Base-by-base conservation (phyloP, 1,139 yeast genomes). In the Hansenula lynferdii region DNA sequence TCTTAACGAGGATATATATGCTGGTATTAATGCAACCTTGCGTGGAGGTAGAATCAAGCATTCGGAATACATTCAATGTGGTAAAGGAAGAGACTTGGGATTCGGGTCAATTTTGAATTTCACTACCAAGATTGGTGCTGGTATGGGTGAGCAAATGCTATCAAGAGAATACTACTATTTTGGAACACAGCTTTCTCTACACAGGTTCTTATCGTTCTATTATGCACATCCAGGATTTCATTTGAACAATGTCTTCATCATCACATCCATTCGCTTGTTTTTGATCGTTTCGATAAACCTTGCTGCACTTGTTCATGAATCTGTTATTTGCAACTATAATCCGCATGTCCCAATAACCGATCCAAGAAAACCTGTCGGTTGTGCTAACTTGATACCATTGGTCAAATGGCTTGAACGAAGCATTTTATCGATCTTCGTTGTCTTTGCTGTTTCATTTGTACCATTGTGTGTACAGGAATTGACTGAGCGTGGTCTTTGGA, bases 161-260 rank as follows among this genome's bases (percentile, higher is more conserved):
- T 80, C 86, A 28, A 72, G 87, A 65, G 87, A 80, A 61, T 80
- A 80, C 60, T 80, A 76, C 62, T 80, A 80, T 60, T 67, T 80
- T 57, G 82, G 85, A 31, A 80, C 86, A 32, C 85, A 80, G 57
- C 67, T 80, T 48, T 85, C 85, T 23, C 67, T 80, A 57, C 86
- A 80, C 58, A 71, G 85, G 62, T 79, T 80, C 69, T 70, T 80
- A 51, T 77, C 86, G n/a, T 80, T 80, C 67, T 80, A 77, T 64
- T 80, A 79, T 60, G 87, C 85, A 46, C 87, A 80, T 58, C 82
- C 84, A 39, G 87, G 87, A 60, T 80, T 80, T 75, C 86, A 80
- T 58, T 73, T 80, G 56, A 80, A 80, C 58, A 80, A 80, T 59
- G 66, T 79, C 58, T 77, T 80, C 54, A 80, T 80, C 67, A 83